These are phyloP conservation scores for Henckelia pumila DNA, from an alignment of 257 asterid species.

Conservation along the genomic window DNA sequence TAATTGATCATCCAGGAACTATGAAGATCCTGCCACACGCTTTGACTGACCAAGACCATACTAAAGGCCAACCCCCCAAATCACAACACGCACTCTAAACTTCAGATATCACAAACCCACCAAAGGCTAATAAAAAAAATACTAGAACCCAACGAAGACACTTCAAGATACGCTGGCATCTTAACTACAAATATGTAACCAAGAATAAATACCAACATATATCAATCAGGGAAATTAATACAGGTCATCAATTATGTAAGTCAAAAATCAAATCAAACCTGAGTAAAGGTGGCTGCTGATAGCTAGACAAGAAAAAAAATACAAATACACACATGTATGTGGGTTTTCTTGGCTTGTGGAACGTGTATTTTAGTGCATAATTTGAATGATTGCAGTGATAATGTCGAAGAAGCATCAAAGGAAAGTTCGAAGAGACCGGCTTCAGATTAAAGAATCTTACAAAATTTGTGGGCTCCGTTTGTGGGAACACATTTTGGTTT, in stretches of 20 bases:
- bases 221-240: neutral
- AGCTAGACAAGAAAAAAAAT: constrained; percentile 9
- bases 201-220: constrained; percentile 6
- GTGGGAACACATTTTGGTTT: constrained; percentile 15
- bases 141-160: constrained; percentile 14
- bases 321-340: neutral
- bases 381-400: constrained; percentile 1
- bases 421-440: constrained; percentile 24
- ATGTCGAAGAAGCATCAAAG: constrained; percentile 23
- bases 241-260: constrained; percentile 41
- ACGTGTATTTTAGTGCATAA: too few species aligned
- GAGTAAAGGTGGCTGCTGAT: constrained; percentile 37
- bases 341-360: neutral
- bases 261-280: constrained; percentile 41
- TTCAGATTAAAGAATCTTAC: constrained; percentile 30
- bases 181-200: neutral
- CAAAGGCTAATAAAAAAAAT: neutral
- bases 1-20: neutral
- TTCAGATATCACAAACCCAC: neutral
- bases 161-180: constrained; percentile 10
- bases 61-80: constrained; percentile 16
- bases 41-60: neutral
- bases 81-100: constrained; percentile 23
- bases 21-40: neutral
- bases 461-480: constrained; percentile 34